A percentile compares a stretch with the other conserved stretches of the same genome.
Conservation (phyloP, 352 stramenopile species). For the Stephanocyclus meneghinianus region DNA sequence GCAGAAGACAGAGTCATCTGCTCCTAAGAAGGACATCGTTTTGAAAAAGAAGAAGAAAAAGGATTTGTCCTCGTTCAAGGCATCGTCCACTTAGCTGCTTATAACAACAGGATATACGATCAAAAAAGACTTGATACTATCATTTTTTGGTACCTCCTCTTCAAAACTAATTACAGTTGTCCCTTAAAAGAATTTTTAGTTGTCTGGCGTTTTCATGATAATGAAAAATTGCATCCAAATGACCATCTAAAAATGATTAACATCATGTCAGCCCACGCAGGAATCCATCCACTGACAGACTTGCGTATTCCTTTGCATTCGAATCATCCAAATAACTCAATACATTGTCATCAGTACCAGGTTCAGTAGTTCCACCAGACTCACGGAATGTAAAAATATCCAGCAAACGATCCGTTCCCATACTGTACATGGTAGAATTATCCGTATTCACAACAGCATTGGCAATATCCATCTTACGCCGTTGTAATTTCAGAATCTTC, state of each 20-base stretch:
- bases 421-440: slow-evolving; percentile 82
- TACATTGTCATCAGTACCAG: slow-evolving; percentile 31
- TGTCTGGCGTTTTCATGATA: too few species aligned
- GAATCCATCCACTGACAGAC: slow-evolving; percentile 61
- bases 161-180: too few species aligned
- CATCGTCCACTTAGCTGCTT: too few species aligned
- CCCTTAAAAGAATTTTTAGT: too few species aligned
- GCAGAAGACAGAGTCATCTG: neutral
- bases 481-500: slow-evolving; percentile 78
- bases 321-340: slow-evolving; percentile 54
- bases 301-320: slow-evolving; percentile 62
- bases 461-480: slow-evolving; percentile 73
- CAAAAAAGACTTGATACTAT: too few species aligned
- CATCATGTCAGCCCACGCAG: slow-evolving; percentile 40
- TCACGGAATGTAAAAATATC: slow-evolving; percentile 80
- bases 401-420: slow-evolving; percentile 81
- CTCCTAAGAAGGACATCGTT: slow-evolving; percentile 46
- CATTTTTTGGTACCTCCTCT: too few species aligned
- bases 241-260: neutral
- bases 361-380: slow-evolving; percentile 5
- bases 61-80: slow-evolving; percentile 77
- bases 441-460: slow-evolving; percentile 82
- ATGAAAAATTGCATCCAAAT: too few species aligned
- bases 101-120: too few species aligned
- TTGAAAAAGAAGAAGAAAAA: slow-evolving; percentile 85